Evolutionary conservation across 768 basidiomycete species (phyloP).

Genomic region (Auricularia heimuer): DNA sequence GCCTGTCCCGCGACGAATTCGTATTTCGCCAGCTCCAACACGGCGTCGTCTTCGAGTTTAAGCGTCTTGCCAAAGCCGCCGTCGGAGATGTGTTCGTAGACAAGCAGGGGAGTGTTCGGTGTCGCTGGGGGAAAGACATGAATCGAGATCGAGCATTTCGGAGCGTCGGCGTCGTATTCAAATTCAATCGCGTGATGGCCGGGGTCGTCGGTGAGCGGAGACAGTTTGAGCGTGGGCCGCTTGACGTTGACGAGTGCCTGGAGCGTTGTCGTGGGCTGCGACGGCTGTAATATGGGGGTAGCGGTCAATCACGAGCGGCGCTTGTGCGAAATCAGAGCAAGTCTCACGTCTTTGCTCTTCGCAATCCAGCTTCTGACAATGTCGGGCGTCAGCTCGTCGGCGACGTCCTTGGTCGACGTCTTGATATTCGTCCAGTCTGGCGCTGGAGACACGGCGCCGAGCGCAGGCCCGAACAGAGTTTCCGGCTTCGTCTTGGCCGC

Average conservation of each 20-base stretch:
- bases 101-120: slow-evolving; percentile 36
- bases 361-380: slow-evolving; percentile 76
- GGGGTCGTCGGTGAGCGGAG: slow-evolving; percentile 41
- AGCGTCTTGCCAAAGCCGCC: slow-evolving; percentile 77
- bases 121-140: slow-evolving; percentile 52
- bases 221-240: slow-evolving; percentile 74
- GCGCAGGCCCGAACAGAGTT: slow-evolving; percentile 84
- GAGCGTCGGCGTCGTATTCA: slow-evolving; percentile 85
- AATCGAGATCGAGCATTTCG: slow-evolving; percentile 72
- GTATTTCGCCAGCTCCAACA: slow-evolving; percentile 72
- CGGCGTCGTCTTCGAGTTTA: slow-evolving; percentile 65
- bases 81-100: slow-evolving; percentile 46
- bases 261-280: slow-evolving; percentile 83
- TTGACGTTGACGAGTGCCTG: slow-evolving; percentile 94
- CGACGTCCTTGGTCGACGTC: slow-evolving; percentile 29
- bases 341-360: slow-evolving; percentile 73
- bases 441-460: slow-evolving; percentile 61
- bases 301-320: not conserved
- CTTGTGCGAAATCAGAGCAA: slow-evolving; percentile 4
- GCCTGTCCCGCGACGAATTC: slow-evolving; percentile 24
- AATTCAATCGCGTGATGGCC: slow-evolving; percentile 72
- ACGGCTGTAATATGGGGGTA: slow-evolving; percentile 32
- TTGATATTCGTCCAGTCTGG: slow-evolving; percentile 66
- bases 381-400: slow-evolving; percentile 72
- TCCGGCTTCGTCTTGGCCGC: slow-evolving; percentile 52